phyloP scores from a whole-genome alignment of 2,329 filamentous ascomycete genomes.

The Fonsecaea nubica region DNA sequence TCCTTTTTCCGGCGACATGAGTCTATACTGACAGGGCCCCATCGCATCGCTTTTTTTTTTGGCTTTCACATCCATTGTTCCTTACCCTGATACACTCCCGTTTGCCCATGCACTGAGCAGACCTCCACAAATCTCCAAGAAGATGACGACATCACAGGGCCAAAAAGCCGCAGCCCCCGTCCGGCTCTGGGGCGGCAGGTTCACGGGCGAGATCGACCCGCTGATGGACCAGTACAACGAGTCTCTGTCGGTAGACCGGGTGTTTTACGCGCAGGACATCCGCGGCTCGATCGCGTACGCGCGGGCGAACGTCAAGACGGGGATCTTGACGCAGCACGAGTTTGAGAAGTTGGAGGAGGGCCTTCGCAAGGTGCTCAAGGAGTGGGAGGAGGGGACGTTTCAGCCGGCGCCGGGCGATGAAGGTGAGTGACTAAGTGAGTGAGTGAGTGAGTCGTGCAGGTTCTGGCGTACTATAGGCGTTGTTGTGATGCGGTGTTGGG shows the following conservation, averaged over 20 bases:
- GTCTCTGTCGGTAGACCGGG: constrained; percentile 75
- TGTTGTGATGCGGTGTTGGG: not conserved
- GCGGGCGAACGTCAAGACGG: constrained; percentile 75
- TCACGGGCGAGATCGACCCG: constrained; percentile 76
- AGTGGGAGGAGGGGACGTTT: constrained; percentile 48
- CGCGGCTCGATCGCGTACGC: constrained; percentile 81
- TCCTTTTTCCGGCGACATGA: not conserved
- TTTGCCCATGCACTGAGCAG: too few species aligned
- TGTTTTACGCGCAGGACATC: constrained; percentile 81
- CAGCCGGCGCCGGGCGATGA: constrained; percentile 36
- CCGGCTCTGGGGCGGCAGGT: constrained; percentile 44
- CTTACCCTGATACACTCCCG: too few species aligned
- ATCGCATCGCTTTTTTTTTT: too few species aligned
- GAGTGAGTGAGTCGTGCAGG: too few species aligned
- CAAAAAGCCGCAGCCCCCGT: constrained; percentile 27
- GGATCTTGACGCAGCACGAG: constrained; percentile 75
- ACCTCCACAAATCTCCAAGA: not conserved
- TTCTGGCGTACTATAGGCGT: too few species aligned
- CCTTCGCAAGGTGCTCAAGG: constrained; percentile 61
- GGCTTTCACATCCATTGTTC: too few species aligned
- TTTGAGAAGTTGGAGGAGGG: constrained; percentile 77
- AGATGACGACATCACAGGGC: constrained; percentile 2
- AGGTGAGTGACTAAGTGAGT: constrained; percentile 14
- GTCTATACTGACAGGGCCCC: not conserved
- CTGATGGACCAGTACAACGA: constrained; percentile 88